Evolutionary conservation across 345 rosid genomes (phyloP).

Genomic region (Aquilaria malaccensis): DNA sequence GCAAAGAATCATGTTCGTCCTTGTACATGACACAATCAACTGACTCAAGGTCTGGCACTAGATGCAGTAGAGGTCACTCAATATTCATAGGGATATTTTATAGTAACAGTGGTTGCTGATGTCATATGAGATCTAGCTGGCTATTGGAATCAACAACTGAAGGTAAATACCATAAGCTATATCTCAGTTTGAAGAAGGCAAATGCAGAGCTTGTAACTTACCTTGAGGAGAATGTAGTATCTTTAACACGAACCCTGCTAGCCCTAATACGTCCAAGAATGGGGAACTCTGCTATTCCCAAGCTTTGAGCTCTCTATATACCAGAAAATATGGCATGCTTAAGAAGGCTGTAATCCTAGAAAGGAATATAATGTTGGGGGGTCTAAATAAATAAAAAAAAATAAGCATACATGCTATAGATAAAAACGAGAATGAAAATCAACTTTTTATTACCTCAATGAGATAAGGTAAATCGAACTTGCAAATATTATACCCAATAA

Average conservation of each 20-base stretch:
- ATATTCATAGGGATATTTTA: too few species aligned
- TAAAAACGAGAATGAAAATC: background rate
- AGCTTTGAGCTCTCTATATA: conserved; percentile 73
- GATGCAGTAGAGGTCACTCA: too few species aligned
- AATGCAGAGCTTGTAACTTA: conserved; percentile 10
- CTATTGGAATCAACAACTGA: too few species aligned
- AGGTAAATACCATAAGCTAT: too few species aligned
- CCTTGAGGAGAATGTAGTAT: conserved; percentile 95
- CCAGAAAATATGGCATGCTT: conserved; percentile 15
- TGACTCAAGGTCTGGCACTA: too few species aligned
- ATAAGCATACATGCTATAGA: background rate
- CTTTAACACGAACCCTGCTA: conserved; percentile 79
- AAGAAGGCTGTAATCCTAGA: conserved; percentile 4
- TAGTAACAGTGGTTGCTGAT: too few species aligned
- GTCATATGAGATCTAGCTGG: too few species aligned
- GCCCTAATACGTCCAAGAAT: conserved; percentile 80
- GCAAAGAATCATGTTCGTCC: too few species aligned
- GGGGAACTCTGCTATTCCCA: conserved; percentile 88
- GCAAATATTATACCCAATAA: conserved; percentile 98
- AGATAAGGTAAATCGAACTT: conserved; percentile 97
- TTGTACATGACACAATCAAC: too few species aligned
- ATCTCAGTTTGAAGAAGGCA: too few species aligned
- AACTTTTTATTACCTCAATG: conserved; percentile 62
- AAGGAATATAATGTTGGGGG: conserved; percentile 10
- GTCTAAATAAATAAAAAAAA: conserved; percentile 8